A percentile compares a stretch with the other conserved stretches of the same genome.
Evolutionary conservation across 192 early-diverging fungal species (phyloP).

Genomic region (Phycomyces nitens): DNA sequence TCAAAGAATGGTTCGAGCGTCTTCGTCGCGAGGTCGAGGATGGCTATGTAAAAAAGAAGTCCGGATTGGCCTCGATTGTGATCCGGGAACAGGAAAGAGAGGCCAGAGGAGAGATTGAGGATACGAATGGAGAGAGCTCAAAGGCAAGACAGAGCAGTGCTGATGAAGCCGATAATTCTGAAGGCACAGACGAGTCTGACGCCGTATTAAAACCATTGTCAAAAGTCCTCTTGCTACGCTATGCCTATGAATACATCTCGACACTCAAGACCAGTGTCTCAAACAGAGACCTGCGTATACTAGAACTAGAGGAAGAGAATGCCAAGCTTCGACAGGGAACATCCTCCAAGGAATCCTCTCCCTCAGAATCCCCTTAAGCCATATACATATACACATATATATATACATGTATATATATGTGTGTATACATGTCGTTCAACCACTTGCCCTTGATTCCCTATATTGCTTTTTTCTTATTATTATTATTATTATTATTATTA

Average conservation of each 20-base stretch:
- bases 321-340: not conserved
- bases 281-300: not conserved
- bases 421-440: not conserved
- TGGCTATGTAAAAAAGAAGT: constrained; percentile 31
- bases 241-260: constrained; percentile 35
- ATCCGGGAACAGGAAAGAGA: constrained; percentile 23
- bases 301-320: not conserved
- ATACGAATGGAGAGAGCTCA: not conserved
- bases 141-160: not conserved
- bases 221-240: constrained; percentile 32
- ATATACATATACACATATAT: not conserved
- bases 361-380: not conserved
- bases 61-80: constrained; percentile 14
- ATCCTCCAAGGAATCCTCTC: not conserved
- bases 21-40: constrained; percentile 67
- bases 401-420: not conserved
- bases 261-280: constrained; percentile 14
- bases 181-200: constrained; percentile 1
- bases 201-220: constrained; percentile 24
- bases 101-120: not conserved
- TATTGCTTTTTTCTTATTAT: not conserved
- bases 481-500: not conserved
- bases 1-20: constrained; percentile 87
- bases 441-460: not conserved
- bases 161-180: not conserved